Conservation (phyloP, 2,329 filamentous ascomycete genomes). For the Triangularia setosa region DNA sequence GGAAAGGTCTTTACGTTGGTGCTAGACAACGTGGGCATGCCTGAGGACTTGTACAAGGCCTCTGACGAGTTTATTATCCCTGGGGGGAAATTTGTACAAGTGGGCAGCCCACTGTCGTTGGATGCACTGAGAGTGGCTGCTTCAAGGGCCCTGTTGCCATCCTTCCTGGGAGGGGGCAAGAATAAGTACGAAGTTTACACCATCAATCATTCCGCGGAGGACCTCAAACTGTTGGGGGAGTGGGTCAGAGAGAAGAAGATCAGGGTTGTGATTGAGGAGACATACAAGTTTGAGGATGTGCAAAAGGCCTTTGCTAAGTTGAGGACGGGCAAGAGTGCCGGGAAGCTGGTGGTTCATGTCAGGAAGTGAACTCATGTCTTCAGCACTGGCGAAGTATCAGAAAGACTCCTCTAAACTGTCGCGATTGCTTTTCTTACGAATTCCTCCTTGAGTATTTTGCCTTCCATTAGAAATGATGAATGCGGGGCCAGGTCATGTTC, state of each 20-base stretch:
- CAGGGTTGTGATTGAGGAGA: constrained; percentile 51
- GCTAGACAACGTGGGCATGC: constrained; percentile 55
- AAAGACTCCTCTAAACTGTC: too few relatives aligned
- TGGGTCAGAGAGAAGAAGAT: constrained; percentile 59
- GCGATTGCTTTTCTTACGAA: background rate
- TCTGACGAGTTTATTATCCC: constrained; percentile 47
- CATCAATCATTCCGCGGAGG: constrained; percentile 34
- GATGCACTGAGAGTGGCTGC: constrained; percentile 17
- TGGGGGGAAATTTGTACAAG: constrained; percentile 50
- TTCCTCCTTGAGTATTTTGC: background rate
- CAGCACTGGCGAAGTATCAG: too few relatives aligned
- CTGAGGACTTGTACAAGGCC: constrained; percentile 48
- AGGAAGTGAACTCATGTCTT: constrained; percentile 8
- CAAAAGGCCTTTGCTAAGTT: constrained; percentile 55
- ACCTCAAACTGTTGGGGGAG: constrained; percentile 46
- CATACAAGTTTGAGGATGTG: constrained; percentile 53
- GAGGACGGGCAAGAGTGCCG: constrained; percentile 51
- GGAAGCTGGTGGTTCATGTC: constrained; percentile 51
- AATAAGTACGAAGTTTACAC: constrained; percentile 38
- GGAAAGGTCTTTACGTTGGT: constrained; percentile 49
- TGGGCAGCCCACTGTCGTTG: constrained; percentile 38
- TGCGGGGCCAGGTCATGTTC: background rate
- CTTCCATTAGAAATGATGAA: background rate
- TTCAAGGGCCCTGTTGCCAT: constrained; percentile 29
- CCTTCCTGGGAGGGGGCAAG: constrained; percentile 39